phyloP scores from a whole-genome alignment of 495 filamentous ascomycete genomes.

The Neurospora sp. region DNA sequence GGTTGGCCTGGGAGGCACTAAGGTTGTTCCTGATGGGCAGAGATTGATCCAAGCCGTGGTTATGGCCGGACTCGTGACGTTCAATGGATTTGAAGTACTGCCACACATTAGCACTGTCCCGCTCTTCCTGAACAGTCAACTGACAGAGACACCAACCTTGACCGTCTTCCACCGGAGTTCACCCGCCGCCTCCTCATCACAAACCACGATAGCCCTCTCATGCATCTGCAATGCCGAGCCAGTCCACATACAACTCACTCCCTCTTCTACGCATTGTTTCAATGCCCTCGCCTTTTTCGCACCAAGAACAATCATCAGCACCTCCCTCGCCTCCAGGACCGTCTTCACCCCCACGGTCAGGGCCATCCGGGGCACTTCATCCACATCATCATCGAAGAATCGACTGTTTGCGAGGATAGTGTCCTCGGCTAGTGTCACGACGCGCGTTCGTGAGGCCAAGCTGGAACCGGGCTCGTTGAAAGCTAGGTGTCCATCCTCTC shows the following conservation, averaged over 20 bases:
- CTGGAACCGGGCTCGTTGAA: slow-evolving; percentile 86
- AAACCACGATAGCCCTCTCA: slow-evolving; percentile 68
- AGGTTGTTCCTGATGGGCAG: slow-evolving; percentile 41
- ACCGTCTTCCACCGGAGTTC: slow-evolving; percentile 83
- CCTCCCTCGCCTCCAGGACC: slow-evolving; percentile 69
- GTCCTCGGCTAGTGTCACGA: slow-evolving; percentile 81
- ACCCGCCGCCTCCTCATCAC: slow-evolving; percentile 75
- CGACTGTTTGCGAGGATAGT: slow-evolving; percentile 77
- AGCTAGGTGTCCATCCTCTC: slow-evolving; percentile 78
- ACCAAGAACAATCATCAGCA: slow-evolving; percentile 73
- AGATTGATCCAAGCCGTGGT: slow-evolving; percentile 49
- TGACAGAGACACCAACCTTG: slow-evolving; percentile 31
- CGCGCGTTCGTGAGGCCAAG: slow-evolving; percentile 65
- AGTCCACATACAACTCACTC: slow-evolving; percentile 86
- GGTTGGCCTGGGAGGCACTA: slow-evolving; percentile 14
- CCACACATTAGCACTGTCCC: not conserved
- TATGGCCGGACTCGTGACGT: slow-evolving; percentile 33
- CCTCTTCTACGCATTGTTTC: slow-evolving; percentile 70
- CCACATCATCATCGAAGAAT: slow-evolving; percentile 68
- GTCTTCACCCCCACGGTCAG: slow-evolving; percentile 84
- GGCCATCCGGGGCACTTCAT: slow-evolving; percentile 69
- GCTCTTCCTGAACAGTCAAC: not conserved
- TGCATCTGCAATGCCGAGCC: slow-evolving; percentile 72
- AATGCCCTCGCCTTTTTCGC: slow-evolving; percentile 74
- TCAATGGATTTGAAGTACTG: slow-evolving; percentile 65